These are phyloP conservation scores for Diaporthe caulivora DNA, from an alignment of 2,329 filamentous ascomycete species.

Conservation along the genomic window DNA sequence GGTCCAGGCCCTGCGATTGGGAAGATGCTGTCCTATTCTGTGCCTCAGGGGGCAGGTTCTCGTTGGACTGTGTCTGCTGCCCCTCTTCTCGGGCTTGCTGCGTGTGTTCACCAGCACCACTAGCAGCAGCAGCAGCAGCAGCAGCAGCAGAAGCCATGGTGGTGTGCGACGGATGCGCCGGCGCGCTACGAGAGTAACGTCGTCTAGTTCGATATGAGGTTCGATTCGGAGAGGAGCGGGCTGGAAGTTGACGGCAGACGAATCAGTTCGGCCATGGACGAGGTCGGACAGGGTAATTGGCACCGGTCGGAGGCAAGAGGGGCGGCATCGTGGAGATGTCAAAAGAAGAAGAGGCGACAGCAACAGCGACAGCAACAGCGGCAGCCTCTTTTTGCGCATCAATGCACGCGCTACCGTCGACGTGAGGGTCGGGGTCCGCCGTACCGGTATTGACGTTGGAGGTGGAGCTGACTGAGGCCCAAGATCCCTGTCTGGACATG, in stretches of 20 bases:
- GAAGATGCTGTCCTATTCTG: constrained; percentile 5
- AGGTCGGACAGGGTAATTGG: constrained; percentile 1
- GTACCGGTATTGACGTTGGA: constrained; percentile 1
- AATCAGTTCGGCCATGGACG: constrained; percentile 18
- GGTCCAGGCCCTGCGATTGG: constrained; percentile 2
- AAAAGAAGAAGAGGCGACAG: not conserved
- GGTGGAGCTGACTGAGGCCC: not conserved
- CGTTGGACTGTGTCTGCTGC: constrained; percentile 3
- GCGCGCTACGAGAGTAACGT: not conserved
- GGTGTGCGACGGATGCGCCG: constrained; percentile 15
- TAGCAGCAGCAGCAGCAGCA: not conserved
- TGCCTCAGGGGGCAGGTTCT: not conserved
- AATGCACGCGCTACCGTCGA: not conserved
- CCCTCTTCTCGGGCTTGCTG: not conserved
- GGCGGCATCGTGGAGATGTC: not conserved
- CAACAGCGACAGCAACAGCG: not conserved
- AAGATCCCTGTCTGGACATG: constrained; percentile 11
- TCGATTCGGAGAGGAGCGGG: not conserved
- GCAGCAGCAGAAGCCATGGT: constrained; percentile 2
- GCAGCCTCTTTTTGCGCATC: not conserved
- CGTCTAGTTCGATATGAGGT: not conserved
- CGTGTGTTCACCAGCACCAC: not conserved
- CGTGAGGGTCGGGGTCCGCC: not conserved
- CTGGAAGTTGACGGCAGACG: not conserved
- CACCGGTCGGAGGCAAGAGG: not conserved